Percentiles rank a stretch among this genome's conserved stretches.
phyloP scores from a whole-genome alignment of 140 eudicot genomes.

The Oenanthe javanica region DNA sequence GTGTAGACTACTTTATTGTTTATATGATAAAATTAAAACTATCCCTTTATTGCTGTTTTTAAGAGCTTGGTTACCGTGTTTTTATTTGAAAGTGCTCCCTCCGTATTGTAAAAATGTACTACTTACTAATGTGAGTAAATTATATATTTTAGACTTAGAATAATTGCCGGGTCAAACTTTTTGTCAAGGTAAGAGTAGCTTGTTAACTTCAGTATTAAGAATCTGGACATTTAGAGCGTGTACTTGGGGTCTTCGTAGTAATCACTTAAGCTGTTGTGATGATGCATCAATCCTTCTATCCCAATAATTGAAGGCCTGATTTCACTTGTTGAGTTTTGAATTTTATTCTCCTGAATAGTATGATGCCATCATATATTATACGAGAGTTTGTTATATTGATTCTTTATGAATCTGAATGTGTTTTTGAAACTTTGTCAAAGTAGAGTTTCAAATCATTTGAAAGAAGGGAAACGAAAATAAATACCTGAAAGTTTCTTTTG shows the following conservation, averaged over 20 bases:
- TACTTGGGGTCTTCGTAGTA: not conserved
- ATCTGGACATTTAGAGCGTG: not conserved
- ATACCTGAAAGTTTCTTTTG: not conserved
- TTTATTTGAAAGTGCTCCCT: not conserved
- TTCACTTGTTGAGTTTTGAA: not conserved
- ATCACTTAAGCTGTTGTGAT: not conserved
- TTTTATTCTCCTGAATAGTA: not conserved
- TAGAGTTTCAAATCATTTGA: not conserved
- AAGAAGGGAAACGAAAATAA: not conserved
- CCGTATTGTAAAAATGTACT: not conserved
- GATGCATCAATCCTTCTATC: not conserved
- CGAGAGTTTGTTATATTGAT: no score
- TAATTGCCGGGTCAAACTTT: not conserved
- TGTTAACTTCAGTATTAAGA: not conserved
- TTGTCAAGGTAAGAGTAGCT: not conserved
- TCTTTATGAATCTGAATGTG: not conserved
- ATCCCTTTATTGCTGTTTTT: not conserved
- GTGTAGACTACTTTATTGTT: not conserved
- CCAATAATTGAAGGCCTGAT: not conserved
- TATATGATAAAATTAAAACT: not conserved
- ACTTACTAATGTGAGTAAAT: not conserved
- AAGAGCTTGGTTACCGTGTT: not conserved
- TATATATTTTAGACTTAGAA: not conserved
- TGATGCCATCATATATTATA: not conserved
- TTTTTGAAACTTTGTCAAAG: not conserved